phyloP scores from a whole-genome alignment of 345 rosid genomes.

The Citrus mangshanensis region DNA sequence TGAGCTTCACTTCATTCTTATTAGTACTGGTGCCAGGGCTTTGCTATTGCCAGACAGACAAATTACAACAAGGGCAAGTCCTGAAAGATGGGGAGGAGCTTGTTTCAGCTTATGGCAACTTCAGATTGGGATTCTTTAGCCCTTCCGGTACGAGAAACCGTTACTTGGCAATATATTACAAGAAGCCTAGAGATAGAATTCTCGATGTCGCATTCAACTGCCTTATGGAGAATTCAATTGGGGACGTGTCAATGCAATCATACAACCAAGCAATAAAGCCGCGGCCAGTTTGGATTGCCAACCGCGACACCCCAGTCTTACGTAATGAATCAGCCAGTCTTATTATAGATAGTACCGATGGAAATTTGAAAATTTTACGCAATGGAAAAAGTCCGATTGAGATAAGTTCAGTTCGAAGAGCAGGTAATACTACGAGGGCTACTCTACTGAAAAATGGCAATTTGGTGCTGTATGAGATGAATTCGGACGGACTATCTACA shows the following conservation, averaged over 20 bases:
- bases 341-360: not conserved
- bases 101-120: conserved; percentile 8
- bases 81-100: conserved; percentile 2
- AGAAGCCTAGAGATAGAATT: not conserved
- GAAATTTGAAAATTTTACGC: not conserved
- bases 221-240: fast-evolving
- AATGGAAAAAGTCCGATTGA: not conserved
- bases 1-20: not conserved
- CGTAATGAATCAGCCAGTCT: not conserved
- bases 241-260: fast-evolving
- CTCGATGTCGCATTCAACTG: fast-evolving
- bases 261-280: not conserved
- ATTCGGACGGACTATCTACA: conserved; percentile 9
- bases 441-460: conserved; percentile 33
- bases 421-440: conserved; percentile 29
- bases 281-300: conserved; percentile 12
- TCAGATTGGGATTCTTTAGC: conserved; percentile 9
- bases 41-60: not conserved
- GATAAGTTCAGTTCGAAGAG: conserved; percentile 8
- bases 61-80: conserved; percentile 13
- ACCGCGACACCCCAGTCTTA: conserved; percentile 3
- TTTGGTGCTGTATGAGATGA: conserved; percentile 21
- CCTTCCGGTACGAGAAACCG: not conserved
- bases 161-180: conserved; percentile 14
- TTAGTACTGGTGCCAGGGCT: not conserved